Conservation (phyloP, 164 flowering plant genomes). For the Umbilicus rupestris region DNA sequence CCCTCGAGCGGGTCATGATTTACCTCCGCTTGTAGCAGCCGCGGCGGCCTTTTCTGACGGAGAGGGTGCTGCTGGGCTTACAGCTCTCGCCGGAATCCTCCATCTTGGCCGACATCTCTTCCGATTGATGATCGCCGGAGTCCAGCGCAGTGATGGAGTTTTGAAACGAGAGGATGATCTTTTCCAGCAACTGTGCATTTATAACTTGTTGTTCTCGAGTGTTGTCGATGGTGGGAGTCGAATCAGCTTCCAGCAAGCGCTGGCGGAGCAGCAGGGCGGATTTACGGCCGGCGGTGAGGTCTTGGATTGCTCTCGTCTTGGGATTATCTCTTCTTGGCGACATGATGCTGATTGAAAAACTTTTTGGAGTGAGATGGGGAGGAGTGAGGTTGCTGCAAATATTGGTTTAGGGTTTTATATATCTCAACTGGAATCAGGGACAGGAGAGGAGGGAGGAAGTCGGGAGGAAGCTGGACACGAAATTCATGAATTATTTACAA, state of each 20-base stretch:
- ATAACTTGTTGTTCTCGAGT: not conserved
- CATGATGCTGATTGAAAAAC: not conserved
- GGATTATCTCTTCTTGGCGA: not conserved
- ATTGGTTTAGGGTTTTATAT: not conserved
- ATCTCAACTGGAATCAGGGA: not conserved
- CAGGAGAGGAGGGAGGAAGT: not conserved
- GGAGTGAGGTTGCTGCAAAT: not conserved
- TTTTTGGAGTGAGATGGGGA: not conserved
- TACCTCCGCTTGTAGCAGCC: slow-evolving; percentile 10
- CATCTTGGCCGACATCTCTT: not conserved
- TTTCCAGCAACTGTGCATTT: not conserved
- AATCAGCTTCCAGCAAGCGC: not conserved
- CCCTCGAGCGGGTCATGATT: too few species aligned
- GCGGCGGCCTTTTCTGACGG: not conserved
- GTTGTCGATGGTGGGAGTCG: too few species aligned
- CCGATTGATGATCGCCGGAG: not conserved
- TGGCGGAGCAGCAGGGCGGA: not conserved
- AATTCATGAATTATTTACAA: not conserved
- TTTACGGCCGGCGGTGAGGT: not conserved
- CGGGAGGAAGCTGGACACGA: not conserved
- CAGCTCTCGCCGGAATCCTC: slow-evolving; percentile 7
- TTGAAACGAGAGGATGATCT: not conserved
- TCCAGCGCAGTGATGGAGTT: not conserved
- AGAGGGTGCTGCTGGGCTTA: not conserved
- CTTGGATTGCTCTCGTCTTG: not conserved